phyloP scores from a whole-genome alignment of 2,329 filamentous ascomycete genomes.

The Aspergillus brasiliensis region DNA sequence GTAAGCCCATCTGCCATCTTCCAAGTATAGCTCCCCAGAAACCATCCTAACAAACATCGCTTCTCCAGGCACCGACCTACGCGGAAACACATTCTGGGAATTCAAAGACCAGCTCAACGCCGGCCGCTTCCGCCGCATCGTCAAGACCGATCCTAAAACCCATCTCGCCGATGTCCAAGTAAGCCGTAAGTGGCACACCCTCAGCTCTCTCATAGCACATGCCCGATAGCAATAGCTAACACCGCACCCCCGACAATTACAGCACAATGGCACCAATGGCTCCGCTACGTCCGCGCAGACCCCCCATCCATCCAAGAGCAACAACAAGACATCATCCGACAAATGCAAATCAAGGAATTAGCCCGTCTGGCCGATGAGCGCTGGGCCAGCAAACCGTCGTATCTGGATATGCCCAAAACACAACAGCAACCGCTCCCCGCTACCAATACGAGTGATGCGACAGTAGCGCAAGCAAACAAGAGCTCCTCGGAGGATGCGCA shows the following conservation, averaged over 20 bases:
- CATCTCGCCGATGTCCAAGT: constrained; percentile 64
- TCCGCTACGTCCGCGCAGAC: constrained; percentile 60
- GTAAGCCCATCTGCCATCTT: constrained; percentile 34
- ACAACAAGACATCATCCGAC: constrained; percentile 57
- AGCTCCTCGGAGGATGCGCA: not conserved
- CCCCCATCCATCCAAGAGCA: constrained; percentile 63
- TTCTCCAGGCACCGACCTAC: constrained; percentile 58
- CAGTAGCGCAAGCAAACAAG: constrained; percentile 20
- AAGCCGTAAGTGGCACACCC: constrained; percentile 48
- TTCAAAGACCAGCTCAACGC: constrained; percentile 62
- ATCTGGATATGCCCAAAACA: constrained; percentile 57
- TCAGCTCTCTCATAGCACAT: no score
- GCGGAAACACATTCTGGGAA: constrained; percentile 68
- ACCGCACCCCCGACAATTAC: not conserved
- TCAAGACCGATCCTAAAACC: constrained; percentile 55
- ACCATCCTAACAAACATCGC: not conserved
- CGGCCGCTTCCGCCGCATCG: constrained; percentile 59
- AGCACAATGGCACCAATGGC: constrained; percentile 71
- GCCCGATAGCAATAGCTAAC: not conserved
- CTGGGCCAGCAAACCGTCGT: constrained; percentile 62
- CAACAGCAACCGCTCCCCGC: constrained; percentile 50
- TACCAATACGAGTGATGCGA: constrained; percentile 46
- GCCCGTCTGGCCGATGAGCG: constrained; percentile 62
- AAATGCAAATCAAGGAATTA: constrained; percentile 60
- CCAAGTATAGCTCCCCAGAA: not conserved